A percentile compares a stretch with the other conserved stretches of the same genome.
These are phyloP conservation scores for Rhodomyrtus tomentosa DNA, from an alignment of 345 rosid species.

Conservation along the genomic window DNA sequence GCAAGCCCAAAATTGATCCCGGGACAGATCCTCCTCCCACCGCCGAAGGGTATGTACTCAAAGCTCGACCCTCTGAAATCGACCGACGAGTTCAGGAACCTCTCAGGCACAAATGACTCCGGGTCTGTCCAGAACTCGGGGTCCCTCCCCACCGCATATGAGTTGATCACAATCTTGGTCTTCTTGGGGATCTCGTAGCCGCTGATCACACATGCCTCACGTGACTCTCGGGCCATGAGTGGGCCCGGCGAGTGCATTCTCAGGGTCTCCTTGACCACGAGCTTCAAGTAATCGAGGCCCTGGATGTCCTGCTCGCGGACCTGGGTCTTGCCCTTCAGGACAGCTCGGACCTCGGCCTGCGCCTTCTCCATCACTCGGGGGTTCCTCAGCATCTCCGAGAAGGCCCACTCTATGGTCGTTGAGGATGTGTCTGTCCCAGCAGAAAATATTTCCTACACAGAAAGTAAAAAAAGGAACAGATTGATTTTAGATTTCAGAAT, in stretches of 20 bases:
- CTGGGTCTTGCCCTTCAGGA: not conserved
- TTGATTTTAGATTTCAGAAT: not conserved
- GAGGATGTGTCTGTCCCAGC: conserved; percentile 8
- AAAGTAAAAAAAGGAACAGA: not conserved
- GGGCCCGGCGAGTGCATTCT: conserved; percentile 3
- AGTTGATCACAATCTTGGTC: conserved; percentile 2
- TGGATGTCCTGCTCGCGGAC: conserved; percentile 1
- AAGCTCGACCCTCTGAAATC: conserved; percentile 2
- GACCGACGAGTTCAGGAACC: not conserved
- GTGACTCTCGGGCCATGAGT: not conserved
- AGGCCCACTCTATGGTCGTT: conserved; percentile 7
- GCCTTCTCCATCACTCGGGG: conserved; percentile 5
- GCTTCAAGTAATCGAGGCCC: conserved; percentile 3
- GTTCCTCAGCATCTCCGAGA: conserved; percentile 4
- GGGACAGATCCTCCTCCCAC: conserved; percentile 8
- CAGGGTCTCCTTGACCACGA: conserved; percentile 1
- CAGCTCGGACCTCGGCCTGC: not conserved
- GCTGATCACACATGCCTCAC: not conserved
- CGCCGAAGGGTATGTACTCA: conserved; percentile 7
- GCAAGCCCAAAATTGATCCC: not conserved
- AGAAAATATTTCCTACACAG: conserved; percentile 1
- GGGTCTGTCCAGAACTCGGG: not conserved
- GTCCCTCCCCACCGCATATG: conserved; percentile 8
- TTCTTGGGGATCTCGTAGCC: conserved; percentile 6
- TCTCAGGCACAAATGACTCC: not conserved